These are phyloP conservation scores for Podaxis sp. DNA, from an alignment of 768 basidiomycete species.

Conservation along the genomic window DNA sequence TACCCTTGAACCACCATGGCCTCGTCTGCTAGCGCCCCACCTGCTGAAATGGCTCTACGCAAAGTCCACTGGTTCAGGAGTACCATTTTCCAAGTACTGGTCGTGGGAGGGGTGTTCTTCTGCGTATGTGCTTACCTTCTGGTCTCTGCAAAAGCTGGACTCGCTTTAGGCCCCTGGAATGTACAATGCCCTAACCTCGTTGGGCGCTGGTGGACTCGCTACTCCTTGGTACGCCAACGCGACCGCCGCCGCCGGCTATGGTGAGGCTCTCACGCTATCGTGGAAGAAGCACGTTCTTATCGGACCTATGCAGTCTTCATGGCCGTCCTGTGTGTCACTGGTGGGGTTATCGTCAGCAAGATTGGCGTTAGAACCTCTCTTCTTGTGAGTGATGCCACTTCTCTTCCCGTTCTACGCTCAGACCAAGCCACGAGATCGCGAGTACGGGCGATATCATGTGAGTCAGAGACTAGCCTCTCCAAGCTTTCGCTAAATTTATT, in stretches of 20 bases:
- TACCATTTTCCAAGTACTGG: constrained; percentile 31
- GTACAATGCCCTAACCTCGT: constrained; percentile 32
- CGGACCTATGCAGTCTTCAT: constrained; percentile 27
- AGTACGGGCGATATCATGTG: constrained; percentile 33
- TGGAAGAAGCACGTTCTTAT: neutral
- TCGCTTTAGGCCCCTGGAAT: constrained; percentile 28
- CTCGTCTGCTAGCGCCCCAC: neutral
- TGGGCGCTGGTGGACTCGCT: constrained; percentile 32
- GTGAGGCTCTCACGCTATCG: constrained; percentile 9
- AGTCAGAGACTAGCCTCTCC: neutral
- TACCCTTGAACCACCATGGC: neutral
- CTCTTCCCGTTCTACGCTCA: neutral
- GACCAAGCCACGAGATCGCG: constrained; percentile 21
- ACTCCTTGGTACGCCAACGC: constrained; percentile 34
- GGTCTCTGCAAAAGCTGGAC: neutral
- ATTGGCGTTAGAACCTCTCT: constrained; percentile 30
- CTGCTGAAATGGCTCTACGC: constrained; percentile 7
- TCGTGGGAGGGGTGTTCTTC: constrained; percentile 33
- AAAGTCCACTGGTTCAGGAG: constrained; percentile 31
- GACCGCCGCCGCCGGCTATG: constrained; percentile 31
- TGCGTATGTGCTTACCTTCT: constrained; percentile 21
- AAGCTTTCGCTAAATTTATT: neutral
- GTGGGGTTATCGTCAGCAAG: constrained; percentile 32
- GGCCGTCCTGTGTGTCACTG: constrained; percentile 30
- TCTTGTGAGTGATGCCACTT: constrained; percentile 18